Base-by-base conservation (phyloP, 306 rosid genomes). In the Mimosa pudica region DNA sequence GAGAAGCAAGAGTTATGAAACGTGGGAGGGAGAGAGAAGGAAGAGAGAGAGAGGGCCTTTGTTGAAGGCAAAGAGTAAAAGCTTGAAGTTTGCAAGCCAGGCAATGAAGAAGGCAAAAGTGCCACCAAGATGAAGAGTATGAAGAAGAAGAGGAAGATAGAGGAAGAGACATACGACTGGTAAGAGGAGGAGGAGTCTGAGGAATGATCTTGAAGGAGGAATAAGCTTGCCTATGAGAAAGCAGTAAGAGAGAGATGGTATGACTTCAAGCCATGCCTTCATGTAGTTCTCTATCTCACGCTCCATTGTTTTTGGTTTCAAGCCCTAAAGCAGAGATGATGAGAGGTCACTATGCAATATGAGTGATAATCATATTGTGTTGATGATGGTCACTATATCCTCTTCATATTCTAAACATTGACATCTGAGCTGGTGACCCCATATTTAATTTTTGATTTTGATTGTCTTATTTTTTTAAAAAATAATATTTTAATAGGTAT, bases 1-100 rank as follows among this genome's bases (percentile, higher is more conserved):
- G 77, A 73, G 89, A 90, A n/a, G 89, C 88, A 6, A 92, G 3
- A 38, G 81, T 75, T 9, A 90, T 17, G 55, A 89, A 90, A 8
- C 55, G 85, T 52, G 80, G 51, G 76, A 85, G 41, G 17, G 70
- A 58, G 17, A 87, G 66, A 66, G 80, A 74, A 0, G 38, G 52
- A 11, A 5, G 61, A 17, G 60, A 54, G 60, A 54, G 61, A 17
- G 61, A 6, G 61, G 61, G 10, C 61, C 24, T 6, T 54, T 54
- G 4, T 54, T n/a, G 30, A 54, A 54, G 18, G 61, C 61, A 8
- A 54, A 54, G 61, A 54, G 61, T 2, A 54, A 7, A 4, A 54
- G 61, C 61, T 54, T 54, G 61, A 17, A 54, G 60, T 16, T 17
- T 0, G 61, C 10, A 9, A 54, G 24, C 61, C 61, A 17, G 9